Evolutionary conservation across 2,329 filamentous ascomycete genomes (phyloP), one percentile per base, ranked within the genome.

Genomic region (Neofusicoccum laricinum): DNA sequence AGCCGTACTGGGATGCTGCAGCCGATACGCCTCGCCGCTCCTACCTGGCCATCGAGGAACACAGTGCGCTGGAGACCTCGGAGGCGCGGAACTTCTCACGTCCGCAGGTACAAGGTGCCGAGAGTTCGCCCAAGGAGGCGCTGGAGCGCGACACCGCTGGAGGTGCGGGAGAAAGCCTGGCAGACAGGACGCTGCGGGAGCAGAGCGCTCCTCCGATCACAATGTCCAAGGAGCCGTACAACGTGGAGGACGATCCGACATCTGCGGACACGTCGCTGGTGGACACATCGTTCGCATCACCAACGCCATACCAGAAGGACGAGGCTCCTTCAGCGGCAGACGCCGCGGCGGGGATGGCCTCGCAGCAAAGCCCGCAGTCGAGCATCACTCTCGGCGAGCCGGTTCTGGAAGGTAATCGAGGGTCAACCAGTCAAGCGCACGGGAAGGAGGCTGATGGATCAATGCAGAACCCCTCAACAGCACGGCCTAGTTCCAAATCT

Each of bases 211-310:
- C 55, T 11, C 55, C 55, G 11, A 30, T 59, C n/a, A 59, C 55
- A 2, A 59, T 32, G n/a, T 59, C 55, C n/a, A 59, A 17, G 55
- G 55, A 59, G 10, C 55, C 55, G 10, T 59, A 59, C 7, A 25
- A 25, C 1, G 25, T 59, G 10, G 55, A 59, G 30, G 55, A 59
- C 1, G 55, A 59, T 11, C 55, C 55, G 10, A 59, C 55, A 14
- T 59, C 55, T 10, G 41, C 55, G 7, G 55, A 59, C 17, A 59
- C 55, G 41, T 59, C 55, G 40, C 7, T 59, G 30, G 55, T 36
- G 30, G 55, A 59, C 25, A 17, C 21, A 5, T 59, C 55, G 2
- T 59, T 46, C 41, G 36, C 55, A 7, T 38, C 38, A 17, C 25
- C 21, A 8, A 19, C 53, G 5, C 38, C 53, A 12, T 32, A 17